Base-by-base conservation (phyloP, 2,329 filamentous ascomycete species). In the Aspergillus carbonarius region DNA sequence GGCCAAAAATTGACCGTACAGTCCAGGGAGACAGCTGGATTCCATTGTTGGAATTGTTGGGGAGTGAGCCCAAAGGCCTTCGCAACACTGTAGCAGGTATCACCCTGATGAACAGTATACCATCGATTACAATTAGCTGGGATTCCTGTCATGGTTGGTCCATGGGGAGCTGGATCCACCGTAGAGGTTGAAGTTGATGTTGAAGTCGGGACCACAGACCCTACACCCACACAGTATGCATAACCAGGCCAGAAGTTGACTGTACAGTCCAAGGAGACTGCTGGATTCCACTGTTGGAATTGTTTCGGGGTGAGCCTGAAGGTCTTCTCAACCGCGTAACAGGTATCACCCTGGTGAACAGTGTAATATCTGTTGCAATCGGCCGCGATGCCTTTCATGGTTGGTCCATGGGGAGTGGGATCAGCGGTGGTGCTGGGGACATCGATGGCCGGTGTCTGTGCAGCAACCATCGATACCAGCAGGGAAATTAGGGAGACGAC, bases 211-310 rank as follows among this genome's bases (percentile, higher is more conserved):
- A 17, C 42, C 15, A 30, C 44, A 6, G 23, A 18, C 1, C 56
- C 56, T 35, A 61, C 50, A 4, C 61, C 61, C 27, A 63, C 56
- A 15, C 56, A 63, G 30, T 63, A 63, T n/a, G 61, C 37, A 27
- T 47, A 56, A n/a, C 51, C 44, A 2, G 34, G 34, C 56, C 61
- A 63, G 23, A 63, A 60, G 39, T 54, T 61, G 30, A 34, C 23
- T 4, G 23, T 10, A 15, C 58, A 63, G 39, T 61, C 55, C 8
- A 17, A n/a, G 8, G 56, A 56, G 2, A 63, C 55, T 0, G 27
- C 35, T 0, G 59, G 53, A 37, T 63, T 63, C 55, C 55, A 63
- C 6, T 49, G 39, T 20, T 51, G 27, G 25, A 63, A 63, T 37
- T 61, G 55, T 3, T 58, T 27, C 0, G 48, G 25, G 17, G 34